Evolutionary conservation across 345 rosid species (phyloP).

Genomic region (Populus simonii): DNA sequence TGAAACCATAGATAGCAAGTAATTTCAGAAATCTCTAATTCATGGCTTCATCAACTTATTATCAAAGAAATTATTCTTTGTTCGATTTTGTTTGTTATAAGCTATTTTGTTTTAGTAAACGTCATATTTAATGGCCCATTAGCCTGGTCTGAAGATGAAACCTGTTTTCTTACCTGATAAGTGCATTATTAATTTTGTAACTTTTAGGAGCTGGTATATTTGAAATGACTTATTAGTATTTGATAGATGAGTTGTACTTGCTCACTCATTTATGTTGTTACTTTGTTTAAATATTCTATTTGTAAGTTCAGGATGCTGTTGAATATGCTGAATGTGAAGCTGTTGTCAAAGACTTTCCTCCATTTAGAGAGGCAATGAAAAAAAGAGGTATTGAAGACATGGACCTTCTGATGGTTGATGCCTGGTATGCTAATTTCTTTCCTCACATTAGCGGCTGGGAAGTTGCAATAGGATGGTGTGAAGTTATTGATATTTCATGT

Average conservation of each 20-base stretch:
- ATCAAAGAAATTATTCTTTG: background rate
- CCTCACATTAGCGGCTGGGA: background rate
- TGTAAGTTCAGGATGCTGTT: constrained; percentile 56
- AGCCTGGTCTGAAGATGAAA: background rate
- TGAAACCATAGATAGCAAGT: background rate
- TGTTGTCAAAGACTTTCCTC: constrained; percentile 72
- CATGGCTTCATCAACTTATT: background rate
- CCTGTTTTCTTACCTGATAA: background rate
- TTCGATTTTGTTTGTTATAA: background rate
- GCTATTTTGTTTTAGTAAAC: background rate
- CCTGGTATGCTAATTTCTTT: constrained; percentile 49
- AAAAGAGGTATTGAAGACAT: constrained; percentile 89
- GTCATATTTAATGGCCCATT: background rate
- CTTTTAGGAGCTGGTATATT: background rate
- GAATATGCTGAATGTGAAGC: constrained; percentile 96
- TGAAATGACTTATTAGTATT: background rate
- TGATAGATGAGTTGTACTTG: background rate
- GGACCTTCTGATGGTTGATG: constrained; percentile 92
- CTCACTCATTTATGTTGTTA: background rate
- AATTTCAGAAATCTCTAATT: background rate
- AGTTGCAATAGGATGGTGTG: constrained; percentile 7
- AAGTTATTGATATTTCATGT: constrained; percentile 4
- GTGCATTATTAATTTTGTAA: background rate
- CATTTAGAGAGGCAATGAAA: constrained; percentile 81
- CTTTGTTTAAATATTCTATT: constrained; percentile 6